phyloP scores from a whole-genome alignment of 352 stramenopile genomes.

The Blastocystis sp. region DNA sequence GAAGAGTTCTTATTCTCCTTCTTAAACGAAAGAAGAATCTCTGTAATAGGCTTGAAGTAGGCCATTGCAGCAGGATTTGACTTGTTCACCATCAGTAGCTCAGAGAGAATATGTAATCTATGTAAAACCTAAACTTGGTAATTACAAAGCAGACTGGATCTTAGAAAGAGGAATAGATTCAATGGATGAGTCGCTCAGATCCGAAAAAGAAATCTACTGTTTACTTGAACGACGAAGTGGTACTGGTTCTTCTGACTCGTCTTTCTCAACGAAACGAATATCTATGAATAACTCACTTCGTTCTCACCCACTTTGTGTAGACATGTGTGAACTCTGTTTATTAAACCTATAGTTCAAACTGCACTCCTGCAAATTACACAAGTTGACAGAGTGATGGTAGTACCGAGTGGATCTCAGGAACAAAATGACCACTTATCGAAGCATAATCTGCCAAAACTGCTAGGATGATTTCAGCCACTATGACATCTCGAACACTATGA shows the following conservation, averaged over 20 bases:
- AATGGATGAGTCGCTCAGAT: background rate
- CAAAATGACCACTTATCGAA: background rate
- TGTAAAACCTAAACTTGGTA: background rate
- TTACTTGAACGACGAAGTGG: background rate
- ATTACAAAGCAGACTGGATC: background rate
- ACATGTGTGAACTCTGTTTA: background rate
- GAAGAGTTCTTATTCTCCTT: background rate
- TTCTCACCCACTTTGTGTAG: background rate
- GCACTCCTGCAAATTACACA: background rate
- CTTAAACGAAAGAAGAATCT: background rate
- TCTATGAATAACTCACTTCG: background rate
- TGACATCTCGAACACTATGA: background rate
- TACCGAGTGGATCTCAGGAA: background rate
- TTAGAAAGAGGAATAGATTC: background rate
- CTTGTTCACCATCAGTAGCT: background rate
- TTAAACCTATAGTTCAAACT: background rate
- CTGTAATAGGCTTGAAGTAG: background rate
- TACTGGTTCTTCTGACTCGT: background rate
- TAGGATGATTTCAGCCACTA: background rate
- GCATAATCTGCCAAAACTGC: background rate
- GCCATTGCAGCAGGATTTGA: background rate
- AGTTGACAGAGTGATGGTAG: background rate
- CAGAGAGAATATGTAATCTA: background rate
- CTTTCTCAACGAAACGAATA: background rate
- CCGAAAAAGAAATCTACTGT: background rate